A percentile compares a stretch with the other conserved stretches of the same genome.
phyloP scores from a whole-genome alignment of 1,284 basidiomycete species.

The Malassezia pachydermatis region DNA sequence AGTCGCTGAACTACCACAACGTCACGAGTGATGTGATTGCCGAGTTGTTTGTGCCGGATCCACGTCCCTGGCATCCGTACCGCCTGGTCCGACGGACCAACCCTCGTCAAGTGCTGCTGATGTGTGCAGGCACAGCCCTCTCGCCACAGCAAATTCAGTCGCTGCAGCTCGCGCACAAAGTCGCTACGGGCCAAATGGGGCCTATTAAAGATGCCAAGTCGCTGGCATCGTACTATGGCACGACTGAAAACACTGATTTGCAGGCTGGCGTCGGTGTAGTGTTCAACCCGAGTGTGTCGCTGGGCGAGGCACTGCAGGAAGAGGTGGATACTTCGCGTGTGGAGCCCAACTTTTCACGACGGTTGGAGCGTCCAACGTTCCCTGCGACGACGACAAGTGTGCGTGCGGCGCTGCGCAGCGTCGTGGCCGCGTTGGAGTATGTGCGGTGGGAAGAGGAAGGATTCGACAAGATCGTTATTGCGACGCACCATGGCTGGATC shows the following conservation, averaged over 20 bases:
- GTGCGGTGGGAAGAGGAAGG: slow-evolving; percentile 40
- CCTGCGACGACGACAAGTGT: slow-evolving; percentile 20
- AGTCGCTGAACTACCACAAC: neutral
- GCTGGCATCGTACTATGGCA: slow-evolving; percentile 13
- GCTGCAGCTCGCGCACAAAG: slow-evolving; percentile 20
- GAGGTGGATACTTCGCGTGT: slow-evolving; percentile 10
- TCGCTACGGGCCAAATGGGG: neutral
- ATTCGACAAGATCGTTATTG: slow-evolving; percentile 45
- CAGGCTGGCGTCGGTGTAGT: slow-evolving; percentile 19
- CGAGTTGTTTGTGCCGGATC: slow-evolving; percentile 39
- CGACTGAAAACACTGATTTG: slow-evolving; percentile 15
- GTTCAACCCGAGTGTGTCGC: slow-evolving; percentile 8
- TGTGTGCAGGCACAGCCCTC: slow-evolving; percentile 30
- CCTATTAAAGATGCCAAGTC: neutral
- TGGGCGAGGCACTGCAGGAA: slow-evolving; percentile 1
- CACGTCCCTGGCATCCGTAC: slow-evolving; percentile 35
- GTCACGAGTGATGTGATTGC: neutral
- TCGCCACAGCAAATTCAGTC: slow-evolving; percentile 22
- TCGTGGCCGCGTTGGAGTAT: slow-evolving; percentile 40
- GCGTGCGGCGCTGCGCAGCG: slow-evolving; percentile 36
- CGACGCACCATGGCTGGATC: slow-evolving; percentile 39
- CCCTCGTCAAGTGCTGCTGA: slow-evolving; percentile 41
- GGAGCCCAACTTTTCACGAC: slow-evolving; percentile 35
- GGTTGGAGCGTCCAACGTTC: slow-evolving; percentile 36
- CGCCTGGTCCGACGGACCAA: slow-evolving; percentile 40